Base-by-base conservation (phyloP, 1,139 yeast genomes). In the Pichia sp. region DNA sequence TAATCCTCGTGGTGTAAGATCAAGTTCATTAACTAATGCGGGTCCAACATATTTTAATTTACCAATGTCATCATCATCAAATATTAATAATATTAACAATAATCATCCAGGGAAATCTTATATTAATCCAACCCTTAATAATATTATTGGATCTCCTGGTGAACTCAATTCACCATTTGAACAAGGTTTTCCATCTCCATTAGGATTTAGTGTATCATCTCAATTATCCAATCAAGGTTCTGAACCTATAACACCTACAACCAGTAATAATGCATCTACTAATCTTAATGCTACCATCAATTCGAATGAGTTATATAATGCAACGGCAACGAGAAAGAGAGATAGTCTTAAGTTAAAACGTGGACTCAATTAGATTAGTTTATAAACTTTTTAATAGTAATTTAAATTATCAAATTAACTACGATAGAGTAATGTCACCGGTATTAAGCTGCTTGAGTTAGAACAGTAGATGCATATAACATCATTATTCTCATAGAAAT, bases 311-410 rank as follows among this genome's bases (percentile, higher is more conserved):
- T 50, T 61, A 34, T 62, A 57, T 57, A 68, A 68, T 48, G 69
- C 65, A 9, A 69, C 73, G 0, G 64, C 66, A 32, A 66, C 64
- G 44, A 63, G 73, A 52, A 70, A 70, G 54, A 63, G 74, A 58
- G 73, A 70, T 46, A 64, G 69, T 51, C 54, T 70, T 47, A 68
- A 70, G 50, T 50, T 69, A 46, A 70, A 70, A 51, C 60, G 74
- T 56, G 50, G 49, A 1, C 41, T 45, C 28, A 47, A 44, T 33
- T 47, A 18, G 18, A 18, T 18, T 18, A 18, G 18, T 18, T 18
- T 18, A 18, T 18, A 18, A 18, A 18, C 18, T 18, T 18, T 18
- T 18, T 18, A 18, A 18, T 18, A 18, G 18, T 18, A 18, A 18
- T 18, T 18, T 18, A 18, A 18, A 18, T 18, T 18, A 18, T 18